Conservation (phyloP, 2,329 filamentous ascomycete genomes). For the Stachybotrys echinatus region DNA sequence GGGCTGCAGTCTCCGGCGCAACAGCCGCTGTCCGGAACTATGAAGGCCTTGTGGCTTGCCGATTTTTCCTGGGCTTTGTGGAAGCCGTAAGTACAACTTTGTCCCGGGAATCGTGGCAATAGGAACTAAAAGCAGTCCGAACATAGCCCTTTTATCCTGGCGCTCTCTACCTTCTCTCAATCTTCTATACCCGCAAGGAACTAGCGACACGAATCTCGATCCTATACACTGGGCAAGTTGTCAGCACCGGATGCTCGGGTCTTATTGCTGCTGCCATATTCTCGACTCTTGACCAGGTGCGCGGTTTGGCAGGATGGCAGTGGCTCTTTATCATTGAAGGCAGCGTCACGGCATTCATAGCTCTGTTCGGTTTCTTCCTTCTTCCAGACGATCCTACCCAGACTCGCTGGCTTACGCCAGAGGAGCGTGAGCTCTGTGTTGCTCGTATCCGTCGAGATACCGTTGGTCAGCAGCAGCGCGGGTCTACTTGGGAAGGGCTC, state of each 20-base stretch:
- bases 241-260: constrained; percentile 62
- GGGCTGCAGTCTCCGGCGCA: background rate
- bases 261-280: constrained; percentile 55
- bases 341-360: constrained; percentile 11
- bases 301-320: constrained; percentile 53
- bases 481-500: constrained; percentile 6
- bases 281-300: constrained; percentile 21
- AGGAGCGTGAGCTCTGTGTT: constrained; percentile 32
- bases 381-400: constrained; percentile 31
- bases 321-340: constrained; percentile 62
- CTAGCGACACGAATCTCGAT: background rate
- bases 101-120: too few relatives aligned
- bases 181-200: background rate
- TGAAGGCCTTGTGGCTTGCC: background rate
- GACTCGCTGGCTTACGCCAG: constrained; percentile 31
- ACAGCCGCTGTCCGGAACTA: background rate
- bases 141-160: background rate
- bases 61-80: background rate
- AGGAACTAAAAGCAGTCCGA: too few relatives aligned
- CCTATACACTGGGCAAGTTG: constrained; percentile 23
- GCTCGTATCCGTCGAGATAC: constrained; percentile 35
- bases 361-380: constrained; percentile 15
- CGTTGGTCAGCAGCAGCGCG: constrained; percentile 9
- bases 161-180: background rate
- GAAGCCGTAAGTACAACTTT: background rate